Conservation (phyloP, 1,284 basidiomycete species). For the Porodaedalea pini region DNA sequence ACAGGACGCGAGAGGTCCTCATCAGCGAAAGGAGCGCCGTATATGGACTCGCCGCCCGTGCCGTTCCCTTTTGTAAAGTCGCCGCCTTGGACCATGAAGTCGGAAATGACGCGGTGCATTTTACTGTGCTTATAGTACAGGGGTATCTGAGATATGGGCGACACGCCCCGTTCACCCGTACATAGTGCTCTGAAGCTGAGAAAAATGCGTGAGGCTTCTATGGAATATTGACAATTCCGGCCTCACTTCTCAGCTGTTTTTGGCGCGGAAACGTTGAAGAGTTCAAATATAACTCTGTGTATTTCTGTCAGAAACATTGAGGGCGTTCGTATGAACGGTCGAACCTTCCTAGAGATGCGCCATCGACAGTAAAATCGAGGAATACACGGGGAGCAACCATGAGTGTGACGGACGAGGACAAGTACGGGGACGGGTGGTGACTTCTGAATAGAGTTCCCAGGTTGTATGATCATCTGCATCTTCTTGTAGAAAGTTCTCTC, state of each 20-base stretch:
- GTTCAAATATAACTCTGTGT: slow-evolving; percentile 72
- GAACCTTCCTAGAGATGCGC: slow-evolving; percentile 56
- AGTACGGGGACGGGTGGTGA: too few relatives aligned
- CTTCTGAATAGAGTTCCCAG: too few relatives aligned
- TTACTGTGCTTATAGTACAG: slow-evolving; percentile 82
- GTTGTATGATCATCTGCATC: too few relatives aligned
- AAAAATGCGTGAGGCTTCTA: background rate
- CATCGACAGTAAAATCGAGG: slow-evolving; percentile 59
- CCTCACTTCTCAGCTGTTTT: slow-evolving; percentile 84
- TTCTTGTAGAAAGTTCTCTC: too few relatives aligned
- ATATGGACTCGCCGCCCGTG: slow-evolving; percentile 81
- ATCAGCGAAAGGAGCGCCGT: slow-evolving; percentile 69
- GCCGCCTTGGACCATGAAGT: slow-evolving; percentile 89
- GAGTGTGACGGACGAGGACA: background rate
- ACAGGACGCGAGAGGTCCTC: slow-evolving; percentile 69
- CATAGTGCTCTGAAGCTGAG: slow-evolving; percentile 84
- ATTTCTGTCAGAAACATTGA: slow-evolving; percentile 6
- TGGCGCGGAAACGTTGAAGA: slow-evolving; percentile 73
- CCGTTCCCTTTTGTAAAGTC: slow-evolving; percentile 79
- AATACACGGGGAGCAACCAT: slow-evolving; percentile 62
- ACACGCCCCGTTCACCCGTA: slow-evolving; percentile 82
- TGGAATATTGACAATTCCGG: background rate
- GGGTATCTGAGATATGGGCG: slow-evolving; percentile 55
- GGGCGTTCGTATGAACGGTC: slow-evolving; percentile 26
- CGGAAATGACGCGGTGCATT: slow-evolving; percentile 76